A percentile compares a stretch with the other conserved stretches of the same genome.
Evolutionary conservation across 495 filamentous ascomycete genomes (phyloP).

Genomic region (Penicillium cinerascens): DNA sequence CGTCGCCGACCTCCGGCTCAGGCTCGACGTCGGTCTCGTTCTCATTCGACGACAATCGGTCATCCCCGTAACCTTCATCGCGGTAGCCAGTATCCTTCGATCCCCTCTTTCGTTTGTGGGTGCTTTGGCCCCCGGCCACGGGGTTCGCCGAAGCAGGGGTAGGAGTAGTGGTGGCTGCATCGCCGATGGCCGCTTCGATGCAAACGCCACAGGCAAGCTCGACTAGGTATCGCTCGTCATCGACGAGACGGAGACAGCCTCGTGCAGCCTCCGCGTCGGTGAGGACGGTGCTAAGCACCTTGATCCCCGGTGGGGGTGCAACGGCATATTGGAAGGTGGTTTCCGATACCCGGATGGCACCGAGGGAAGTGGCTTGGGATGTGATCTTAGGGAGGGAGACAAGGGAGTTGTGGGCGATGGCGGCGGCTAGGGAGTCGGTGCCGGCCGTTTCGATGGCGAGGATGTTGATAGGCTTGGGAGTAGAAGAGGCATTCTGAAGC

Average conservation of each 20-base stretch:
- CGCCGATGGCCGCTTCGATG: slow-evolving; percentile 54
- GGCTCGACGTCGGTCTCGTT: slow-evolving; percentile 30
- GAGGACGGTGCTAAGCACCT: slow-evolving; percentile 65
- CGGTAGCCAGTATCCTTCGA: slow-evolving; percentile 8
- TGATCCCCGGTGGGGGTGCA: slow-evolving; percentile 35
- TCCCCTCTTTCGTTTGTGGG: slow-evolving; percentile 39
- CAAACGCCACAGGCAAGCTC: slow-evolving; percentile 83
- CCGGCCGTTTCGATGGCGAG: slow-evolving; percentile 82
- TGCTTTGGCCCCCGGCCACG: slow-evolving; percentile 16
- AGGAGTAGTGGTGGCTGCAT: slow-evolving; percentile 20
- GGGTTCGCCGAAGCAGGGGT: slow-evolving; percentile 9
- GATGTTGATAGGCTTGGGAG: slow-evolving; percentile 46
- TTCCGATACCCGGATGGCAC: slow-evolving; percentile 68
- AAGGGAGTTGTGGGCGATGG: slow-evolving; percentile 56
- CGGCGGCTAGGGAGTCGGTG: slow-evolving; percentile 65
- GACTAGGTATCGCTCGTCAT: slow-evolving; percentile 76
- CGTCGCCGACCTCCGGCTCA: slow-evolving; percentile 10
- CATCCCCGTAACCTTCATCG: slow-evolving; percentile 43
- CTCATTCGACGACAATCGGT: slow-evolving; percentile 34
- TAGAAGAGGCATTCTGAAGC: slow-evolving; percentile 12
- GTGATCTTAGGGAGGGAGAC: slow-evolving; percentile 73
- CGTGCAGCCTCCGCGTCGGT: slow-evolving; percentile 77
- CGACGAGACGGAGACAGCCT: slow-evolving; percentile 70
- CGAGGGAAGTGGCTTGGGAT: slow-evolving; percentile 74
- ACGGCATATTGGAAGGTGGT: slow-evolving; percentile 64